Percentiles rank a stretch among this genome's conserved stretches.
These are phyloP conservation scores for Rhizophagus clarus DNA, from an alignment of 192 early-diverging fungal species.

Conservation along the genomic window DNA sequence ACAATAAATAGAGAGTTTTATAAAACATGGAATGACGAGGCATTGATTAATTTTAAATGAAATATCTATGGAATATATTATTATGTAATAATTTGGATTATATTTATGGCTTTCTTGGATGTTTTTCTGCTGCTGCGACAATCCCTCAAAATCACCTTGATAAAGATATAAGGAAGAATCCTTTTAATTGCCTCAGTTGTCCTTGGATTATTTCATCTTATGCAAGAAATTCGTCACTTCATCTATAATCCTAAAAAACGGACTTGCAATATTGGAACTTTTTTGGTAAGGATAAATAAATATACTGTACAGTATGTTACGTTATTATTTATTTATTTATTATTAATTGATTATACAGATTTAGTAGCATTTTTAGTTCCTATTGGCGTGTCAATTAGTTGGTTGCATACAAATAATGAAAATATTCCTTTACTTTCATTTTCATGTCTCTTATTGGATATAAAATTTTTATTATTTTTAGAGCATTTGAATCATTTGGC, in stretches of 20 bases:
- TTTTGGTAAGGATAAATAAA: slow-evolving; percentile 8
- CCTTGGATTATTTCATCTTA: neutral
- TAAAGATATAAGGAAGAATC: too few species aligned
- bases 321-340: too few species aligned
- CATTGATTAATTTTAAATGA: slow-evolving; percentile 21
- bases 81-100: neutral
- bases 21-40: slow-evolving; percentile 4
- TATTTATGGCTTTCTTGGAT: neutral
- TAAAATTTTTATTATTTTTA: slow-evolving; percentile 15
- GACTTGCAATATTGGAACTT: neutral
- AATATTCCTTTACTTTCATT: neutral
- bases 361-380: neutral
- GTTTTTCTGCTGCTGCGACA: neutral
- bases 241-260: neutral
- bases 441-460: neutral
- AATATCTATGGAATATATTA: slow-evolving; percentile 1
- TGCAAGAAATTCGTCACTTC: neutral
- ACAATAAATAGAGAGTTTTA: neutral
- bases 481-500: slow-evolving; percentile 8
- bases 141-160: neutral
- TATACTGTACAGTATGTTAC: too few species aligned
- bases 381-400: neutral
- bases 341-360: neutral
- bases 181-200: neutral
- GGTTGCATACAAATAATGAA: neutral